A percentile compares a stretch with the other conserved stretches of the same genome.
phyloP scores from a whole-genome alignment of 2,329 filamentous ascomycete species.

The Xylariaceae sp. region DNA sequence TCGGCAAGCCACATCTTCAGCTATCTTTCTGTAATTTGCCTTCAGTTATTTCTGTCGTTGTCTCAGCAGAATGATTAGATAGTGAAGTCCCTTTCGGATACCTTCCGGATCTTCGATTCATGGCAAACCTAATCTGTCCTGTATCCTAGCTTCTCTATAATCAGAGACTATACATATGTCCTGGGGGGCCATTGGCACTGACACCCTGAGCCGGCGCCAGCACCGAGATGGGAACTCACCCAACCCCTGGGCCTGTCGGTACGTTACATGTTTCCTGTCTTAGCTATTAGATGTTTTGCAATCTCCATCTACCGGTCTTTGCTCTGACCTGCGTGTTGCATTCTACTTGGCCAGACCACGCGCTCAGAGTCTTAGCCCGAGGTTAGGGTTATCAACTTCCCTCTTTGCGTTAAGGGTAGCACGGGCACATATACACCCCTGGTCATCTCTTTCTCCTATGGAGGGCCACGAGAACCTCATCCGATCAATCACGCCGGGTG shows the following conservation, averaged over 20 bases:
- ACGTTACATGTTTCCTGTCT: slow-evolving; percentile 10
- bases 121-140: too few relatives aligned
- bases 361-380: slow-evolving; percentile 6
- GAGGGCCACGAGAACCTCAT: slow-evolving; percentile 26
- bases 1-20: too few relatives aligned
- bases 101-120: too few relatives aligned
- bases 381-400: slow-evolving; percentile 7
- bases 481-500: slow-evolving; percentile 7
- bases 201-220: slow-evolving; percentile 5
- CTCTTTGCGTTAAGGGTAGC: slow-evolving; percentile 18
- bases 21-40: too few relatives aligned
- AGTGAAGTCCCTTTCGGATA: too few relatives aligned
- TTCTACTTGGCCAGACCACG: slow-evolving; percentile 21
- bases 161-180: not conserved
- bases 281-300: not conserved
- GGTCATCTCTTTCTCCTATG: slow-evolving; percentile 21
- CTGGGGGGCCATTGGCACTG: not conserved
- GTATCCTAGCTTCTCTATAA: too few relatives aligned
- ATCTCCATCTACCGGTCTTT: slow-evolving; percentile 1
- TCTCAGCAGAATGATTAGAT: too few relatives aligned
- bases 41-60: too few relatives aligned
- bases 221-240: slow-evolving; percentile 19
- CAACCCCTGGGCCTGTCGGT: slow-evolving; percentile 11
- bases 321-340: slow-evolving; percentile 2
- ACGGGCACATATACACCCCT: slow-evolving; percentile 15